Percentiles rank a stretch among this genome's conserved stretches.
Evolutionary conservation across 345 rosid genomes (phyloP).

Genomic region (Lepidium didymum): DNA sequence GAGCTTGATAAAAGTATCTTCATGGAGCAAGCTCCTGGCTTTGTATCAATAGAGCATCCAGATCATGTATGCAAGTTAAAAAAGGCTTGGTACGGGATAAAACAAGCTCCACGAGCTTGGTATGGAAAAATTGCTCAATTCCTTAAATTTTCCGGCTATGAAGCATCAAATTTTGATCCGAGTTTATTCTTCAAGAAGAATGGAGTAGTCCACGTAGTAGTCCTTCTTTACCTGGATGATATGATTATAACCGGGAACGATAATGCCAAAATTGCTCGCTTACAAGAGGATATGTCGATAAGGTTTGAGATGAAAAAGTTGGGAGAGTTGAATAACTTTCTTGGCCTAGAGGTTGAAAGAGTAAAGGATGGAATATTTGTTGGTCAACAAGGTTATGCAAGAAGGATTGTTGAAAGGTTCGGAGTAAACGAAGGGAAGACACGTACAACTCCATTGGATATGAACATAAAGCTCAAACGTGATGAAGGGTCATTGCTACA

Average conservation of each 20-base stretch:
- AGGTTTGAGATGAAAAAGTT: conserved; percentile 8
- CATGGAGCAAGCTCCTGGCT: neutral
- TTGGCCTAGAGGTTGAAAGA: neutral
- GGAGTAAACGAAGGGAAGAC: no score
- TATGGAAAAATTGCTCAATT: conserved; percentile 4
- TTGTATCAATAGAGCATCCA: neutral
- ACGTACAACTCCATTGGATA: no score
- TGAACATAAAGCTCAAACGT: no score
- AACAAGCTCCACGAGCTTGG: neutral
- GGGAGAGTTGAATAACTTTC: neutral
- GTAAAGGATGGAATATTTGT: neutral
- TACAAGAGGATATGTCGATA: neutral
- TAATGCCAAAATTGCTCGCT: neutral
- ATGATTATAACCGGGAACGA: neutral
- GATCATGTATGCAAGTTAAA: no score
- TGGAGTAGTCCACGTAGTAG: neutral
- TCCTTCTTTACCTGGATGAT: neutral
- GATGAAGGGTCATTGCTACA: no score
- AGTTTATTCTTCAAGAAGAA: conserved; percentile 1
- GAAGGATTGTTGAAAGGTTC: neutral
- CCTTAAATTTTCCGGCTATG: neutral
- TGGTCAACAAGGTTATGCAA: neutral
- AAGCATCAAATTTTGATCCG: neutral
- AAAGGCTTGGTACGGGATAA: neutral
- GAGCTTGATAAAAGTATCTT: no score